A percentile compares a stretch with the other conserved stretches of the same genome.
phyloP scores from a whole-genome alignment of 331 rosid genomes.

The Ulmus americana region DNA sequence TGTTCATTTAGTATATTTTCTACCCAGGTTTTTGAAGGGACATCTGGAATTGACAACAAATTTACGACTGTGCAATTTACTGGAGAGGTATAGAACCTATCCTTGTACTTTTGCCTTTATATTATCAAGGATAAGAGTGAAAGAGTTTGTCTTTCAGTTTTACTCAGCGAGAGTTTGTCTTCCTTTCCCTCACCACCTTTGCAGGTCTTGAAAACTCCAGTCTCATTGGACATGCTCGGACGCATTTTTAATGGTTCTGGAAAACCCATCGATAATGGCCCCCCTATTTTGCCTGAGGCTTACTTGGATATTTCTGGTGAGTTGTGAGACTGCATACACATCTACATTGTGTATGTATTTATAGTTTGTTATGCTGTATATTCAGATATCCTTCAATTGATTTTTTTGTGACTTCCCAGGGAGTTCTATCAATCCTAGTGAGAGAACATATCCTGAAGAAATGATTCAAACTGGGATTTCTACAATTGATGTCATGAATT shows the following conservation, averaged over 20 bases:
- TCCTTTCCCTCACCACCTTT: slow-evolving; percentile 15
- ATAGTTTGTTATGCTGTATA: neutral
- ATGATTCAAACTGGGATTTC: slow-evolving; percentile 99
- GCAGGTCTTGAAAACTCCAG: slow-evolving; percentile 97
- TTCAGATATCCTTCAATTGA: neutral
- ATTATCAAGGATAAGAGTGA: neutral
- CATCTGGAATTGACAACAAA: slow-evolving; percentile 96
- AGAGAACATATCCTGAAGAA: slow-evolving; percentile 99
- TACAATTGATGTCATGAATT: slow-evolving; percentile 97
- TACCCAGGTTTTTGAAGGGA: slow-evolving; percentile 89
- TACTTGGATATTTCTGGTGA: slow-evolving; percentile 94
- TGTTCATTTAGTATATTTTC: slow-evolving; percentile 15
- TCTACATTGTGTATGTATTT: neutral
- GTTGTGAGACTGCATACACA: slow-evolving; percentile 16
- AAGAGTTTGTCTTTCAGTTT: neutral
- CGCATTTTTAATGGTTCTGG: slow-evolving; percentile 99
- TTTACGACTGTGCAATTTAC: slow-evolving; percentile 94
- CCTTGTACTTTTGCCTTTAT: slow-evolving; percentile 13
- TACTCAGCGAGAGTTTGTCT: neutral
- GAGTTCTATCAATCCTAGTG: slow-evolving; percentile 98
- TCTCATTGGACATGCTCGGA: slow-evolving; percentile 98
- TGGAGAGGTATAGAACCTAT: slow-evolving; percentile 64
- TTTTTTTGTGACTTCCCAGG: slow-evolving; percentile 39
- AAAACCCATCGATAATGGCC: slow-evolving; percentile 97
- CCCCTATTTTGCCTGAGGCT: slow-evolving; percentile 97